A percentile compares a stretch with the other conserved stretches of the same genome.
These are phyloP conservation scores for Cyberlindnera samutprakarnensis DNA, from an alignment of 805 yeast species.

Conservation along the genomic window DNA sequence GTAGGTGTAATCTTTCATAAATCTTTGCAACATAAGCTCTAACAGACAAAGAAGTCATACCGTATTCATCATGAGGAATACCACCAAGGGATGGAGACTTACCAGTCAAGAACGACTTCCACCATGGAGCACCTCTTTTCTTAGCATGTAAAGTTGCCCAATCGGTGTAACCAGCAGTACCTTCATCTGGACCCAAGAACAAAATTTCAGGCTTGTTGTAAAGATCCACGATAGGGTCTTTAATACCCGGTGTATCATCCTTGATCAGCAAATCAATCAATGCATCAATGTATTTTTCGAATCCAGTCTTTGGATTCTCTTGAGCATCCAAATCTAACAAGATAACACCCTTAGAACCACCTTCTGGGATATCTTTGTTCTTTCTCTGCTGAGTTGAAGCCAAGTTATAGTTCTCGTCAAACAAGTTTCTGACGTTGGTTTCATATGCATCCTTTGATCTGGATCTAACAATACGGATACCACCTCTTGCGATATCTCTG, in stretches of 20 bases:
- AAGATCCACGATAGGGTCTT: conserved; percentile 64
- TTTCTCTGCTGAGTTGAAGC: conserved; percentile 95
- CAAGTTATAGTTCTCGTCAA: conserved; percentile 93
- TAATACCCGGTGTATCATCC: conserved; percentile 43
- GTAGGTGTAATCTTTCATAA: conserved; percentile 66
- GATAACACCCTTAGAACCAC: conserved; percentile 97
- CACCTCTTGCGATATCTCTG: conserved; percentile 97
- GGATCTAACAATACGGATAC: conserved; percentile 90
- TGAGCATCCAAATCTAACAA: conserved; percentile 66
- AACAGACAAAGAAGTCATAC: conserved; percentile 95
- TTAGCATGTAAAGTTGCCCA: conserved; percentile 97
- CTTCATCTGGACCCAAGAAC: conserved; percentile 99
- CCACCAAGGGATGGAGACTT: conserved; percentile 90
- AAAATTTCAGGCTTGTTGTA: conserved; percentile 82
- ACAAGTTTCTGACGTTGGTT: conserved; percentile 77
- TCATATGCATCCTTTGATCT: conserved; percentile 80
- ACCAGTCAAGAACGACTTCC: conserved; percentile 98
- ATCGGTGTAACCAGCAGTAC: conserved; percentile 90
- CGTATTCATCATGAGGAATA: conserved; percentile 96
- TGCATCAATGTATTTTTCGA: conserved; percentile 89
- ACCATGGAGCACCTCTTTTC: conserved; percentile 89
- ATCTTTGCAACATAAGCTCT: conserved; percentile 85
- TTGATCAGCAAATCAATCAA: conserved; percentile 73
- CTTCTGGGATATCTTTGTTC: conserved; percentile 98
- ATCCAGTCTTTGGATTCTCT: conserved; percentile 73